Evolutionary conservation across 495 filamentous ascomycete species (phyloP), one percentile per base, ranked within the genome.

Genomic region (Jackrogersella multiformis): DNA sequence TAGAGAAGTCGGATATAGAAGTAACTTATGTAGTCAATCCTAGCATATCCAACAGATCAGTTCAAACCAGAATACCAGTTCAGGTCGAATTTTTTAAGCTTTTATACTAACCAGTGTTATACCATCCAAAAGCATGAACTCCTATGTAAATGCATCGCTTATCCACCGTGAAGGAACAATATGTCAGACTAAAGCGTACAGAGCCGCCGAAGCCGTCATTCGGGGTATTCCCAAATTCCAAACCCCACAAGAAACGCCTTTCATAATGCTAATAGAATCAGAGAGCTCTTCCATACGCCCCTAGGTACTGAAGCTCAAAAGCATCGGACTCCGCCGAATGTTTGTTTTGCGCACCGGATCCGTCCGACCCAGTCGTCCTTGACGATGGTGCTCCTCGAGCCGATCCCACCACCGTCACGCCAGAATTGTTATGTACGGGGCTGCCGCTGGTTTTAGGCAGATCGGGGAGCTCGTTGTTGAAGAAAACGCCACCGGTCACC

Each of bases 251-350:
- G 2, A 49, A 49, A 49, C 21, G 45, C 45, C 13, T n/a, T 49
- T 0, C n/a, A 4, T 16, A 49, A 49, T 18, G 9, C 13, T 7
- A 32, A 9, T 32, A 49, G 15, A 49, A 49, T 59, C 34, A 57
- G 13, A 66, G 9, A 10, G 9, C 48, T 21, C 44, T 41, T 48
- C 56, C 53, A 30, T 58, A 65, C 23, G 54, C 58, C 24, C 62
- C 62, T 6, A 65, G 54, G 38, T 65, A 65, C 44, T 45, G 61
- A 7, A 28, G 15, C 32, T 64, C 61, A 20, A 64, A n/a, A 57
- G 44, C 44, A 35, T 64, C 61, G 1, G 52, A 44, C 44, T 64
- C 44, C 45, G 52, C 44, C n/a, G 20, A 2, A 18, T 41, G 4
- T 16, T 51, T 32, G 1, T 26, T 28, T 2, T 41, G 61, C 30